These are phyloP conservation scores for Penicillium malachiteum DNA, from an alignment of 495 filamentous ascomycete genomes.

Conservation along the genomic window DNA sequence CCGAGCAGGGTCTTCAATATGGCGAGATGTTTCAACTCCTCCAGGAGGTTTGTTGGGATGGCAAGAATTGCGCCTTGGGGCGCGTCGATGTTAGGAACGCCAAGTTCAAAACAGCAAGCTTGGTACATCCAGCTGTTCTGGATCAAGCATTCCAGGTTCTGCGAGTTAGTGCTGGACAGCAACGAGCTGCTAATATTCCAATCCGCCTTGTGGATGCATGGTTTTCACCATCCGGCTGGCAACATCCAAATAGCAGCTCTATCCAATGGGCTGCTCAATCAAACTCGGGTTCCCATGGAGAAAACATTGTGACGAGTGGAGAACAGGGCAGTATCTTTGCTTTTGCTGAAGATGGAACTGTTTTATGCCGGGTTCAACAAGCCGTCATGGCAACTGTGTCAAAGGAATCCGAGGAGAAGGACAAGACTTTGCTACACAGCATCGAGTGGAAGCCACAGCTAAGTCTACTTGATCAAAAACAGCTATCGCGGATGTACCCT, in stretches of 20 bases:
- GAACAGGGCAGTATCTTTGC: not conserved
- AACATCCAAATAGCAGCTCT: not conserved
- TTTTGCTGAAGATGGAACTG: not conserved
- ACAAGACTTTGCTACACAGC: not conserved
- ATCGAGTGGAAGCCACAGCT: not conserved
- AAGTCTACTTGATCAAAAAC: not conserved
- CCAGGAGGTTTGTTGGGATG: not conserved
- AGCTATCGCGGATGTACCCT: not conserved
- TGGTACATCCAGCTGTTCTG: not conserved
- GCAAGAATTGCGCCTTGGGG: not conserved
- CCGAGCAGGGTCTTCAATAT: not conserved
- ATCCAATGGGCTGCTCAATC: not conserved
- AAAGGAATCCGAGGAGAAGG: not conserved
- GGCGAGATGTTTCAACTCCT: not conserved
- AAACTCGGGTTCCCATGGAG: not conserved
- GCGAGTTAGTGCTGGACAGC: not conserved
- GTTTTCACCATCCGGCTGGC: not conserved
- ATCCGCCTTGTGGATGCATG: not conserved
- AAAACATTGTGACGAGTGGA: not conserved
- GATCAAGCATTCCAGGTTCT: not conserved
- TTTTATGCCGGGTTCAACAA: not conserved
- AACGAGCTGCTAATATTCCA: not conserved
- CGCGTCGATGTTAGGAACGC: not conserved
- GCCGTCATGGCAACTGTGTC: not conserved
- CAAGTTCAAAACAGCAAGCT: not conserved